Evolutionary conservation across 345 rosid genomes (phyloP).

Genomic region (Camelina neglecta): DNA sequence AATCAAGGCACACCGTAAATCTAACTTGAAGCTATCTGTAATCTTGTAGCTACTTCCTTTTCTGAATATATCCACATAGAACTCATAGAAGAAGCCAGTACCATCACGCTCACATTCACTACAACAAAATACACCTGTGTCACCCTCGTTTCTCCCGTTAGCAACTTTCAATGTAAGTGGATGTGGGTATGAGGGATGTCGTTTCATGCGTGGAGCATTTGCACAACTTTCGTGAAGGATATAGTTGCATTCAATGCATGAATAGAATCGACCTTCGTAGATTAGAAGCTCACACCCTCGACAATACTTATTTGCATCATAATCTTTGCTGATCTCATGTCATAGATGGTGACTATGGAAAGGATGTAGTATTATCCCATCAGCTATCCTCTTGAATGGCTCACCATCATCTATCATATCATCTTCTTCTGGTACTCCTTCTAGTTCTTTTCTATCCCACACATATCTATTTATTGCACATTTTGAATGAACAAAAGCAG

Average conservation of each 20-base stretch:
- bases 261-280: neutral
- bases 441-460: neutral
- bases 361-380: neutral
- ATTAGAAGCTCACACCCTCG: neutral
- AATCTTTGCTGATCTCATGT: neutral
- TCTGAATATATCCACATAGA: no score
- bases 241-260: neutral
- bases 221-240: neutral
- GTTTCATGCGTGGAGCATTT: neutral
- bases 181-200: neutral
- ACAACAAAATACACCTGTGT: neutral
- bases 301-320: neutral
- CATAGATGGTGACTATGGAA: neutral
- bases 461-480: neutral
- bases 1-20: no score
- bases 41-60: no score
- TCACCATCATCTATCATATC: neutral
- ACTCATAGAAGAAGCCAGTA: neutral
- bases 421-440: neutral
- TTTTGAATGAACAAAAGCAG: neutral
- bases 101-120: rapidly evolving
- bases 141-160: no score
- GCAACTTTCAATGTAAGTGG: neutral
- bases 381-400: neutral
- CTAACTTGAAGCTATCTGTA: no score